Percentiles rank a stretch among this genome's conserved stretches.
Conservation (phyloP, 1,284 basidiomycete species). For the Psilocybe mexicana region DNA sequence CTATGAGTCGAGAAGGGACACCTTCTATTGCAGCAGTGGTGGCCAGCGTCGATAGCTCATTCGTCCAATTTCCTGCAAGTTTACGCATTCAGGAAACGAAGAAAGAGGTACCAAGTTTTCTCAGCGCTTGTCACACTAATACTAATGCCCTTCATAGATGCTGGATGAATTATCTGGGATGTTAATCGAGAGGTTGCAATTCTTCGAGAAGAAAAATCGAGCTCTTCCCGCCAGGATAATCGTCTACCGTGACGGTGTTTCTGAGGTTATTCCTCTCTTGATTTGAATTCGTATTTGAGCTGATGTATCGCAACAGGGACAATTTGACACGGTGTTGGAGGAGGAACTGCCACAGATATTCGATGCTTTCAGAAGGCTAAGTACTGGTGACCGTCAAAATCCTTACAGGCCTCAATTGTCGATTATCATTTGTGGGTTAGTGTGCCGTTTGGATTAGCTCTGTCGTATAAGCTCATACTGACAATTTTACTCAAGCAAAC, state of each 20-base stretch:
- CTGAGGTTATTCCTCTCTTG: slow-evolving; percentile 50
- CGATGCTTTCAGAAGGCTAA: slow-evolving; percentile 57
- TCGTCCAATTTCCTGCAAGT: slow-evolving; percentile 72
- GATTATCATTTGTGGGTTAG: slow-evolving; percentile 69
- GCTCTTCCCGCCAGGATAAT: slow-evolving; percentile 62
- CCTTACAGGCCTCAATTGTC: slow-evolving; percentile 63
- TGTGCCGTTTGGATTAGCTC: background rate
- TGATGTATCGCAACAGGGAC: slow-evolving; percentile 46
- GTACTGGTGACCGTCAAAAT: slow-evolving; percentile 38
- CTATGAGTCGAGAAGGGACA: slow-evolving; percentile 54
- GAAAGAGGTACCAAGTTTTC: slow-evolving; percentile 55
- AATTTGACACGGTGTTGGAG: slow-evolving; percentile 58
- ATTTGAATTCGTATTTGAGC: background rate
- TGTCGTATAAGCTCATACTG: background rate
- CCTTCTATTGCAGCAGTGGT: slow-evolving; percentile 81
- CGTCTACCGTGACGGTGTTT: slow-evolving; percentile 76
- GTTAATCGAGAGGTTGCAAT: slow-evolving; percentile 65
- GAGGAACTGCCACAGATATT: slow-evolving; percentile 60
- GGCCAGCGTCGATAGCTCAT: slow-evolving; percentile 63
- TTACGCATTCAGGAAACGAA: slow-evolving; percentile 62
- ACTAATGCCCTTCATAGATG: slow-evolving; percentile 46
- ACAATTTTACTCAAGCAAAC: slow-evolving; percentile 44
- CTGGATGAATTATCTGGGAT: slow-evolving; percentile 63
- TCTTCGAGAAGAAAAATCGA: slow-evolving; percentile 55
- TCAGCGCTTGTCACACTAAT: background rate